A percentile compares a stretch with the other conserved stretches of the same genome.
Evolutionary conservation across 176 grass and related monocot genomes (phyloP).

Genomic region (Phoenix roebelenii): DNA sequence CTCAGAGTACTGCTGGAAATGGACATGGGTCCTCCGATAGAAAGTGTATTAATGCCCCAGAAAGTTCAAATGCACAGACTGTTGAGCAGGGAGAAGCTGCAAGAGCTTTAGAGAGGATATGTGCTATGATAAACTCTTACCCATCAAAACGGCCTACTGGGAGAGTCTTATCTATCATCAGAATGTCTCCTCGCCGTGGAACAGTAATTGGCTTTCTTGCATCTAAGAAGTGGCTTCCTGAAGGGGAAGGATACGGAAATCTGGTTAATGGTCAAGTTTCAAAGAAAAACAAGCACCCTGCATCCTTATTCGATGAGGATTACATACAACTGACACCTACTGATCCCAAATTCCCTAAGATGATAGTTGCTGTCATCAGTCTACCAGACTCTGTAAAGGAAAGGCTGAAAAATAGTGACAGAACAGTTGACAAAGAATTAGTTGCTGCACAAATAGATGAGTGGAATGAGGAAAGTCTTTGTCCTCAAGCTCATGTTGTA

Average conservation of each 20-base stretch:
- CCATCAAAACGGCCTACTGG: conserved; percentile 74
- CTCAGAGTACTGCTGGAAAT: conserved; percentile 20
- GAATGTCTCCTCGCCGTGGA: conserved; percentile 55
- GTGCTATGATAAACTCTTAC: conserved; percentile 52
- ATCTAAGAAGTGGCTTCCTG: conserved; percentile 34
- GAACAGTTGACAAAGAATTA: conserved; percentile 48
- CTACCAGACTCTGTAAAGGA: conserved; percentile 52
- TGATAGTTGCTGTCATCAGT: conserved; percentile 42
- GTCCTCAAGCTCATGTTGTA: conserved; percentile 50
- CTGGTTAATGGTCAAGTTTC: conserved; percentile 15
- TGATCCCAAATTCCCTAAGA: conserved; percentile 74
- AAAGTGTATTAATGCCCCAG: conserved; percentile 24
- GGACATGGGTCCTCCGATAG: neutral
- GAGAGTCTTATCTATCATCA: conserved; percentile 66
- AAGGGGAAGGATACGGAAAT: conserved; percentile 35
- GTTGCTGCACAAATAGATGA: conserved; percentile 67
- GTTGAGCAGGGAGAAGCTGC: conserved; percentile 34
- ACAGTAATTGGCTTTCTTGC: conserved; percentile 78
- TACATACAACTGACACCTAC: conserved; percentile 47
- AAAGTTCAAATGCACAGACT: conserved; percentile 15
- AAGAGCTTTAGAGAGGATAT: conserved; percentile 61
- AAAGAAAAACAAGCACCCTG: conserved; percentile 37
- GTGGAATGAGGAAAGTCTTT: conserved; percentile 69
- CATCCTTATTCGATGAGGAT: conserved; percentile 17
- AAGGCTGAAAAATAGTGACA: conserved; percentile 46